Evolutionary conservation across 75 land plant genomes (phyloP).

Genomic region (Pinus tabuliformis): DNA sequence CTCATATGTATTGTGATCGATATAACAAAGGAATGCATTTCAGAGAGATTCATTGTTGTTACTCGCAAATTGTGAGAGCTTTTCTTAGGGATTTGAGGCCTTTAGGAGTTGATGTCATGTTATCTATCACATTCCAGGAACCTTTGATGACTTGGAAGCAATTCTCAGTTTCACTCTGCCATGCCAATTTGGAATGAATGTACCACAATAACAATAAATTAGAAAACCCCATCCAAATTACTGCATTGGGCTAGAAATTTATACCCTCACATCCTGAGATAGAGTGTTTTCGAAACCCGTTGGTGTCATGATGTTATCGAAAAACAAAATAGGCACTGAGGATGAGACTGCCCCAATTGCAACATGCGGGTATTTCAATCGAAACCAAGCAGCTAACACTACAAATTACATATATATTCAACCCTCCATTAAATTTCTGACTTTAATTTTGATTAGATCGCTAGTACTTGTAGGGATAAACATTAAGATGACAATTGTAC

Average conservation of each 20-base stretch:
- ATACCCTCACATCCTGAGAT: constrained; percentile 62
- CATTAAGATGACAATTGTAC: too few relatives aligned
- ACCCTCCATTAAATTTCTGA: too few relatives aligned
- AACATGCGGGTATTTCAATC: constrained; percentile 86
- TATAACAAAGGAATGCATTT: too few relatives aligned
- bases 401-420: not conserved
- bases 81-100: constrained; percentile 44
- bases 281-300: constrained; percentile 49
- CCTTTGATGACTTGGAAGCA: constrained; percentile 58
- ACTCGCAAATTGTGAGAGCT: constrained; percentile 60
- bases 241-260: not conserved
- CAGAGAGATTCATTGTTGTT: not conserved
- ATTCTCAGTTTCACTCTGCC: constrained; percentile 31
- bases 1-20: too few relatives aligned
- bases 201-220: not conserved
- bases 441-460: too few relatives aligned
- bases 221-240: not conserved
- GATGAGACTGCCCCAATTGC: constrained; percentile 83
- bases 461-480: too few relatives aligned
- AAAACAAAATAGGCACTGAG: constrained; percentile 74
- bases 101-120: constrained; percentile 15
- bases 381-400: constrained; percentile 92
- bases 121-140: constrained; percentile 53
- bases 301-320: constrained; percentile 51
- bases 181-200: not conserved